Percentiles rank a stretch among this genome's conserved stretches.
Evolutionary conservation across 2,329 filamentous ascomycete species (phyloP).

Genomic region (Fusarium hostae): DNA sequence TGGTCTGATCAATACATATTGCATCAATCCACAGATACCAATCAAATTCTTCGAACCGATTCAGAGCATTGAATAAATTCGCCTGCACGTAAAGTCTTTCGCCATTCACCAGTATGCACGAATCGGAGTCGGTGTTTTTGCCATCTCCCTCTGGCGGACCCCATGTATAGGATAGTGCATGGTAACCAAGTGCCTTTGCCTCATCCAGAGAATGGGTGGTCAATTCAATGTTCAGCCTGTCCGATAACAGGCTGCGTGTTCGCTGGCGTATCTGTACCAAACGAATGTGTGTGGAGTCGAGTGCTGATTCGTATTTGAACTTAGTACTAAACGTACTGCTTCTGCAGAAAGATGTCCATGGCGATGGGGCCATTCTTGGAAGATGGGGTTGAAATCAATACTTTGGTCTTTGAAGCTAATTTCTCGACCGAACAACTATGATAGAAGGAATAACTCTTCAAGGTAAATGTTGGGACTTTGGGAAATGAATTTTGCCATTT

Average conservation of each 20-base stretch:
- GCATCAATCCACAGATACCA: background rate
- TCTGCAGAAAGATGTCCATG: background rate
- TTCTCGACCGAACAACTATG: background rate
- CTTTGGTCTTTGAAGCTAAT: background rate
- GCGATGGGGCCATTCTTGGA: background rate
- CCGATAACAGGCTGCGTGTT: background rate
- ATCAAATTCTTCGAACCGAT: background rate
- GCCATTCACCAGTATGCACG: background rate
- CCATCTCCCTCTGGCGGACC: background rate
- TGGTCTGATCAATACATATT: background rate
- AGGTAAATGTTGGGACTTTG: background rate
- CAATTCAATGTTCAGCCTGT: background rate
- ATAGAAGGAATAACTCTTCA: background rate
- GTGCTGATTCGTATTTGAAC: background rate
- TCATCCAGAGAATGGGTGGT: background rate
- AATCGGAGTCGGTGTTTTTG: no score
- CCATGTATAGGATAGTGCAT: background rate
- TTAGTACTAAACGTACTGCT: background rate
- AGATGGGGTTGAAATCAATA: fast-evolving
- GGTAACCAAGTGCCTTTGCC: background rate
- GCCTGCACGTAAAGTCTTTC: background rate
- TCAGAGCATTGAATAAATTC: background rate
- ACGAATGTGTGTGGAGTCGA: background rate
- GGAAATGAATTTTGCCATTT: background rate
- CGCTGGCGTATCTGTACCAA: background rate